Base-by-base conservation (phyloP, 1,139 yeast species). In the Yamadazyma taylorii region DNA sequence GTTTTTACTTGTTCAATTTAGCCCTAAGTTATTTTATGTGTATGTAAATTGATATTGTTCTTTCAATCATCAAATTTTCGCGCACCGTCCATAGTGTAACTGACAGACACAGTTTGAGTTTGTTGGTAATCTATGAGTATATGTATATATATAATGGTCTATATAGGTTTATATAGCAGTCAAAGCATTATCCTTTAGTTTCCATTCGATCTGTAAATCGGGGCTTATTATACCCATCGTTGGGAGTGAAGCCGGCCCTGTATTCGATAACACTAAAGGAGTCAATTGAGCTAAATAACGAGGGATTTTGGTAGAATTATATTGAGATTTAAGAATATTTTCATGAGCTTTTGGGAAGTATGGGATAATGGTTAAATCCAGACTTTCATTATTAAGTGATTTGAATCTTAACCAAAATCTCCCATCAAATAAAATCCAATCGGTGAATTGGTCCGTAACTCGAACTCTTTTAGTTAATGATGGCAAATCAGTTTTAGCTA, bases 351-450 rank as follows among this genome's bases (percentile, higher is more conserved):
- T 46, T 21, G 56, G 52, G 6, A 41, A 30, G 32, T 61, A 63
- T 0, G 66, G 62, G 2, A 46, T 41, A 3, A 62, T 38, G 1
- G 41, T 36, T 0, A 45, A 35, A 1, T 41, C 25, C 3, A 32
- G 44, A 14, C 16, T 12, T 15, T 15, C 4, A 17, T 29, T 19
- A 14, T 30, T 23, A 4, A 24, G 10, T 5, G 32, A 19, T 24
- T 32, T 41, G 21, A 61, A 41, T 21, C 61, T 45, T 11, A 72
- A 27, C 68, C 70, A 64, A 41, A 59, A 61, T 31, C 77, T 46
- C 28, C 60, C 51, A 40, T 70, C 76, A 40, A 64, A 69, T 3
- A 57, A 40, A 0, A 47, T 32, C 75, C 75, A 70, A 0, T 51
- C 39, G 6, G 53, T 35, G 59, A 60, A 56, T 5, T 36, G 30